phyloP scores from a whole-genome alignment of 257 asterid species.

The Dorcoceras hygrometricum region DNA sequence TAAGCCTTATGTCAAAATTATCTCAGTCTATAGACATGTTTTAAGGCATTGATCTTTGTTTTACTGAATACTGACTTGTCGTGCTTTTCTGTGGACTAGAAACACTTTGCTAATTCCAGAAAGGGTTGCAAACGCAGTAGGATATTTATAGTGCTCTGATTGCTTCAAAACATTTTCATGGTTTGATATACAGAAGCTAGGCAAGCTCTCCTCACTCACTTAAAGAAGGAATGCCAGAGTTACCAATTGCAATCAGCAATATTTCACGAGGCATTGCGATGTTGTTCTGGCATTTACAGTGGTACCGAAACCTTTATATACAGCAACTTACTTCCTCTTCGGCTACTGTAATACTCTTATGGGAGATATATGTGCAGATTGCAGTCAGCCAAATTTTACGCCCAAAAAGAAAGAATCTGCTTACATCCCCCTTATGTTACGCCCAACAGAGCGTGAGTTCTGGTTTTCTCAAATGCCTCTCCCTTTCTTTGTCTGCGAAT shows the following conservation, averaged over 20 bases:
- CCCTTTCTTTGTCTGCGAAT: background rate
- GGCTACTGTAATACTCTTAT: constrained; percentile 26
- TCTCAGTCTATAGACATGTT: background rate
- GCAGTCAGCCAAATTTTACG: constrained; percentile 32
- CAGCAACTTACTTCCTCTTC: constrained; percentile 12
- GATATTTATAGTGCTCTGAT: constrained; percentile 12
- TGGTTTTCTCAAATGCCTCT: background rate
- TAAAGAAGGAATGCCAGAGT: constrained; percentile 68
- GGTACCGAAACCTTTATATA: constrained; percentile 31
- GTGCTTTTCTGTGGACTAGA: background rate
- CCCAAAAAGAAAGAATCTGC: constrained; percentile 58
- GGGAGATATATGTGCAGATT: constrained; percentile 45
- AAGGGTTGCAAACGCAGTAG: background rate
- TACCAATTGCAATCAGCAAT: constrained; percentile 76
- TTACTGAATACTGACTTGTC: background rate
- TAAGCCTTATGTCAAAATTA: background rate
- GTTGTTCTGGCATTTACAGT: constrained; percentile 32
- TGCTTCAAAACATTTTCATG: constrained; percentile 22
- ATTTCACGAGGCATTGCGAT: constrained; percentile 64
- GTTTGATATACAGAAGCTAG: constrained; percentile 53
- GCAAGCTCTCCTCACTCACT: constrained; percentile 58
- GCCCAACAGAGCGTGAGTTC: constrained; percentile 89
- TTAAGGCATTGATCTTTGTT: background rate
- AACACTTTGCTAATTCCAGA: constrained; percentile 2
- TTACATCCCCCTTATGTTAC: constrained; percentile 61